These are phyloP conservation scores for Rhizophora mangle DNA, from an alignment of 345 rosid genomes.

Conservation along the genomic window DNA sequence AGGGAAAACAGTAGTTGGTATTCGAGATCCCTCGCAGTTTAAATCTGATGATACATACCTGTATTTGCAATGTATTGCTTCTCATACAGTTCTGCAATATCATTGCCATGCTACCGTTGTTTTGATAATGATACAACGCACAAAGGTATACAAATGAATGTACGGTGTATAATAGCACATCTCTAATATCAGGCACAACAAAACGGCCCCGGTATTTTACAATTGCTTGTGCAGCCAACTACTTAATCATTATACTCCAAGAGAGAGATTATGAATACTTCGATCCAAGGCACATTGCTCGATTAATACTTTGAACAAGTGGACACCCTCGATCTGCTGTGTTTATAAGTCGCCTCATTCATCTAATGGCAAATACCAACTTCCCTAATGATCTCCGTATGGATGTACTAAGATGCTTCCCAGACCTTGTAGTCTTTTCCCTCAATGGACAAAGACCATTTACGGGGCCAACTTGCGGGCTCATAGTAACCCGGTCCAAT, in stretches of 20 bases:
- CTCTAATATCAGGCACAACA: not conserved
- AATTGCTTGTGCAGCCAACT: not conserved
- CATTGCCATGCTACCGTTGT: not conserved
- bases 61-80: too few relatives aligned
- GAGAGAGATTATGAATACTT: not conserved
- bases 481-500: conserved; percentile 89
- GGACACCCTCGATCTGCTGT: not conserved
- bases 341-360: not conserved
- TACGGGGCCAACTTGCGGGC: conserved; percentile 51
- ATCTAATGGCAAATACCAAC: not conserved
- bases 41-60: too few relatives aligned
- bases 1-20: too few relatives aligned
- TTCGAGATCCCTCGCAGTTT: too few relatives aligned
- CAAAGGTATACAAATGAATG: too few relatives aligned
- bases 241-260: not conserved
- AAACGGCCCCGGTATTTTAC: not conserved
- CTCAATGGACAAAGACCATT: conserved; percentile 61
- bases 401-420: conserved; percentile 56
- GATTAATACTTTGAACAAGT: not conserved
- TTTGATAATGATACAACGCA: not conserved
- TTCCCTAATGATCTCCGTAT: not conserved
- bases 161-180: not conserved
- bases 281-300: not conserved
- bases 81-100: not conserved
- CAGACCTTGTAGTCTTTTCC: conserved; percentile 90